These are phyloP conservation scores for Halocafeteria seosinensis DNA, from an alignment of 108 stramenopile genomes.

Conservation along the genomic window DNA sequence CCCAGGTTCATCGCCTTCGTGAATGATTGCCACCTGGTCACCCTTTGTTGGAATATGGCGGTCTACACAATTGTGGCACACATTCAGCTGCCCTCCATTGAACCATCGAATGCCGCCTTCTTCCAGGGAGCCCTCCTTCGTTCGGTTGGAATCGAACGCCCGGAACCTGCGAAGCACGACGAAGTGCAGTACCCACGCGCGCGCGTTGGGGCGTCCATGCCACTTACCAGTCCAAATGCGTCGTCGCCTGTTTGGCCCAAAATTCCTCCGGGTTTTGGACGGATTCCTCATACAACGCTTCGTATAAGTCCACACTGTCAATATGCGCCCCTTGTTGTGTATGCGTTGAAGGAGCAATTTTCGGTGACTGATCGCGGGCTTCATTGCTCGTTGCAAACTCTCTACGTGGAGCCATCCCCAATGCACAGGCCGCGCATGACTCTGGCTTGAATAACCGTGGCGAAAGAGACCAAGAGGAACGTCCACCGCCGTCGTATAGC, in stretches of 20 bases:
- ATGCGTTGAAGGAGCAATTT: too few relatives aligned
- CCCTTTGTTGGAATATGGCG: conserved; percentile 31
- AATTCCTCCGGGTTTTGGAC: neutral
- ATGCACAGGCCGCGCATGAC: too few relatives aligned
- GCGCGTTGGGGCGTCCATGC: neutral
- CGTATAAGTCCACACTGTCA: neutral
- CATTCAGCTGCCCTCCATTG: conserved; percentile 45
- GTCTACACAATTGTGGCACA: conserved; percentile 34
- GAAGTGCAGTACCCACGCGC: conserved; percentile 24
- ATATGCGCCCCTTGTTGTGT: neutral
- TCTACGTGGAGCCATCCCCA: too few relatives aligned
- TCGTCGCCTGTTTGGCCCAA: neutral
- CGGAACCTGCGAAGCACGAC: too few relatives aligned
- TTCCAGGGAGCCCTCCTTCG: too few relatives aligned
- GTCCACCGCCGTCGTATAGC: too few relatives aligned
- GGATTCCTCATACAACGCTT: neutral
- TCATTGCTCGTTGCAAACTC: too few relatives aligned
- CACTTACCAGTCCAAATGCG: neutral
- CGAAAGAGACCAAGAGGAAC: too few relatives aligned
- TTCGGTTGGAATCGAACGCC: too few relatives aligned
- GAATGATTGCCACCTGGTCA: conserved; percentile 56
- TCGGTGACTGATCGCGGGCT: too few relatives aligned
- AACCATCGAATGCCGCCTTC: too few relatives aligned
- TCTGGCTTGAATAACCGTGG: too few relatives aligned
- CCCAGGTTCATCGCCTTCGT: conserved; percentile 70